phyloP scores from a whole-genome alignment of 2,329 filamentous ascomycete species.

The Reticulascus tulasneorum region DNA sequence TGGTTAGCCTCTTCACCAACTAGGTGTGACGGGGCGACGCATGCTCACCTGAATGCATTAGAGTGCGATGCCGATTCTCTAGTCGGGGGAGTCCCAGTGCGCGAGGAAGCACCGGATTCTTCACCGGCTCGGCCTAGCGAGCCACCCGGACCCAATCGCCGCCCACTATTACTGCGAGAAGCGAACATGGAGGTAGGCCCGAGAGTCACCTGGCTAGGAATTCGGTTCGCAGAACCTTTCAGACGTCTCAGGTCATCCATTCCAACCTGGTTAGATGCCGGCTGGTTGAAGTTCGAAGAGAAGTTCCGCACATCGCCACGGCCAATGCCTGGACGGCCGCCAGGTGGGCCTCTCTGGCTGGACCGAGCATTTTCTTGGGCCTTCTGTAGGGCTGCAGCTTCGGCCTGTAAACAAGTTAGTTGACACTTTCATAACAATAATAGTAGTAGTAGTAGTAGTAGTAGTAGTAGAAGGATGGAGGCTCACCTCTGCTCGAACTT shows the following conservation, averaged over 20 bases:
- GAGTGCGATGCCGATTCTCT: conserved; percentile 69
- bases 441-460: neutral
- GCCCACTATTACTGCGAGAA: conserved; percentile 86
- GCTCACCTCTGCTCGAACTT: conserved; percentile 77
- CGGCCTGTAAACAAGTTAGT: conserved; percentile 42
- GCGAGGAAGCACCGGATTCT: conserved; percentile 82
- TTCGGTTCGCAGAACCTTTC: conserved; percentile 57
- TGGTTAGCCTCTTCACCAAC: conserved; percentile 22
- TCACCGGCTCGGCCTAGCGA: conserved; percentile 70
- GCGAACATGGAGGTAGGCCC: conserved; percentile 85
- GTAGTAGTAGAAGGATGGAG: neutral
- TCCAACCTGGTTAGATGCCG: conserved; percentile 78
- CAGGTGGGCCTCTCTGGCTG: conserved; percentile 62
- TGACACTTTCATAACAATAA: conserved; percentile 1
- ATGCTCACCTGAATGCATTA: conserved; percentile 88
- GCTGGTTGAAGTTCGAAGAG: conserved; percentile 66
- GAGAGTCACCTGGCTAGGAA: conserved; percentile 61
- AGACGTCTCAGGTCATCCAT: conserved; percentile 90
- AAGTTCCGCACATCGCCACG: conserved; percentile 87
- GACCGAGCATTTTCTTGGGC: conserved; percentile 65
- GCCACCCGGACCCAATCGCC: conserved; percentile 72
- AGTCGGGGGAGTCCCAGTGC: conserved; percentile 81
- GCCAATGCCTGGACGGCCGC: conserved; percentile 68
- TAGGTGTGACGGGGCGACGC: neutral
- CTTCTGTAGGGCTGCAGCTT: conserved; percentile 75